These are phyloP conservation scores for Dinochytrium kinnereticum DNA, from an alignment of 371 early-diverging fungal genomes.

Conservation along the genomic window DNA sequence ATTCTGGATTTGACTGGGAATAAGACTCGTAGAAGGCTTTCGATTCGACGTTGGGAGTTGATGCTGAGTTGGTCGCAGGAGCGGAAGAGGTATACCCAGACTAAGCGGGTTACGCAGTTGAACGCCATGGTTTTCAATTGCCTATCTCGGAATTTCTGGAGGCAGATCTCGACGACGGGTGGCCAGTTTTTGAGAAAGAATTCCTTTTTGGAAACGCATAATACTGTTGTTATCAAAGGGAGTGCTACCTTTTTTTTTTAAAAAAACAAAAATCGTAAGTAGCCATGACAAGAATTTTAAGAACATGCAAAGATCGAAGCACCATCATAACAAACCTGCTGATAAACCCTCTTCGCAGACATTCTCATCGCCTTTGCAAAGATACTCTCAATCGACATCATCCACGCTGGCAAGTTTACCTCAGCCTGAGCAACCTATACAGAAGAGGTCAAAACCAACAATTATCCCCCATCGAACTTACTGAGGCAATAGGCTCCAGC, in stretches of 20 bases:
- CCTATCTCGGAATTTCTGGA: constrained; percentile 76
- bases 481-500: constrained; percentile 87
- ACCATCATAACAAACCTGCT: constrained; percentile 49
- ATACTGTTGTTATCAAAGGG: constrained; percentile 83
- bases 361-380: constrained; percentile 91
- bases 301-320: no score
- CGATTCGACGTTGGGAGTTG: constrained; percentile 65
- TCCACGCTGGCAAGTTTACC: constrained; percentile 93
- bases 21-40: constrained; percentile 63
- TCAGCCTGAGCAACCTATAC: constrained; percentile 85
- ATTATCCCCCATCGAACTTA: no score
- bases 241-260: constrained; percentile 73
- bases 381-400: constrained; percentile 87
- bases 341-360: constrained; percentile 82
- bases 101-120: constrained; percentile 78
- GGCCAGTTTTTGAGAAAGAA: constrained; percentile 85
- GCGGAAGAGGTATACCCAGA: constrained; percentile 94
- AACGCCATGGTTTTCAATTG: constrained; percentile 71
- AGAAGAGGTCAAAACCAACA: not conserved
- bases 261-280: not conserved
- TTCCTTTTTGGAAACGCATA: constrained; percentile 88
- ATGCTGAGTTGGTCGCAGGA: constrained; percentile 71
- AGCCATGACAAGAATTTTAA: no score
- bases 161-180: constrained; percentile 74
- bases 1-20: constrained; percentile 51